A percentile compares a stretch with the other conserved stretches of the same genome.
These are phyloP conservation scores for Nemania sp. DNA, from an alignment of 2,329 filamentous ascomycete genomes.

Conservation along the genomic window DNA sequence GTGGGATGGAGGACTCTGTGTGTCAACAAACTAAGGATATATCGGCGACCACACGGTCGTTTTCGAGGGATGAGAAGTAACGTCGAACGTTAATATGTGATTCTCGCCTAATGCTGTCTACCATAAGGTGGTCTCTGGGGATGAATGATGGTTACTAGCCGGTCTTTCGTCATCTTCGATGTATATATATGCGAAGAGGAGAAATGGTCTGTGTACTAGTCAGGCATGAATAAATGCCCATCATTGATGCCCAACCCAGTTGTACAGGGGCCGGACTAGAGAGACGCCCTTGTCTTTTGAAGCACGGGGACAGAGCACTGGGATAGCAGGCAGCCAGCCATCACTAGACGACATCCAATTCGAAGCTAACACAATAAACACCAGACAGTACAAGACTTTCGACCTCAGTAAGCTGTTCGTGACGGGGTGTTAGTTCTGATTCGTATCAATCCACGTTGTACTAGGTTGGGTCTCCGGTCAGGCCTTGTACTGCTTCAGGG, in stretches of 20 bases:
- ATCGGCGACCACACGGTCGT: background rate
- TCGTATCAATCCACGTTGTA: background rate
- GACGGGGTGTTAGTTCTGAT: too few relatives aligned
- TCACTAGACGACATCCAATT: background rate
- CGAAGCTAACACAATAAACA: background rate
- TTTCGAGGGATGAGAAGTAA: background rate
- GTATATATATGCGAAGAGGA: background rate
- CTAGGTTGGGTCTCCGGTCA: background rate
- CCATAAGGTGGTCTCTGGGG: background rate
- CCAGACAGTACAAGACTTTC: background rate
- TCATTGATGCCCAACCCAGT: conserved; percentile 7
- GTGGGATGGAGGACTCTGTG: background rate
- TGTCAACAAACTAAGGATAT: background rate
- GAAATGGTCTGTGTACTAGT: background rate
- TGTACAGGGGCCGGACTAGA: background rate
- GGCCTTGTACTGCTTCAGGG: conserved; percentile 10
- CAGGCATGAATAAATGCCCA: conserved; percentile 6
- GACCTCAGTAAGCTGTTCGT: background rate
- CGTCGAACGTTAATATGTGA: background rate
- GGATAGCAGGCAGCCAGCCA: background rate
- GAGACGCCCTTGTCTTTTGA: background rate
- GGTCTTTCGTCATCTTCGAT: background rate
- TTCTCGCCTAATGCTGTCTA: background rate
- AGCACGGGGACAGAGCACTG: background rate
- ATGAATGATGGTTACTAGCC: background rate